Evolutionary conservation across 768 basidiomycete species (phyloP), one percentile per base, ranked within the genome.

Genomic region (Russula virescens): DNA sequence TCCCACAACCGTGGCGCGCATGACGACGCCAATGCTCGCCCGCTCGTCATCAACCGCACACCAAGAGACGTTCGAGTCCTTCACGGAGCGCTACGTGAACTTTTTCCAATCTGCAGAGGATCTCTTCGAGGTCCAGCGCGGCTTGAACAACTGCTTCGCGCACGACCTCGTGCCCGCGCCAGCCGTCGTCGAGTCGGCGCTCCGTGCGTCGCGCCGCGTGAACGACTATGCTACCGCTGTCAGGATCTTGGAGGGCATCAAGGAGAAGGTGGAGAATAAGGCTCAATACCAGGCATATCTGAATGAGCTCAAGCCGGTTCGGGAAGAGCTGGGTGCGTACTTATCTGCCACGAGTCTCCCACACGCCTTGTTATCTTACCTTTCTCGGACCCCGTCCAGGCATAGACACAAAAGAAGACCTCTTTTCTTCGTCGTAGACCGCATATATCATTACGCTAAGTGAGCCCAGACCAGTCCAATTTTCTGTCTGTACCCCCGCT

Each of bases 71-170:
- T 98, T 93, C 76, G 95, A 97, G 74, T 83, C 89, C 49, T 98
- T 98, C 81, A 92, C 91, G 70, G 83, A 87, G 64, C 92, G 96
- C 73, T 98, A 98, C 77, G 87, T 94, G 72, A 80, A 80, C 67
- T 99, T 99, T 78, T 99, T 99, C 83, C 77, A 90, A 72, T 81
- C 84, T 60, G 94, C 93, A 53, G 86, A 94, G 72, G 97, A 99
- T 78, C 83, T 98, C 61, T 99, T 99, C 73, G 97, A 99, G 80
- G 89, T 99, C 67, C 96, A 99, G 78, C 91, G 97, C 55, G 97
- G 97, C 43, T 80, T 99, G 71, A 98, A 99, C 82, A 99, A 99
- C 83, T 98, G 95, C 80, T 99, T 99, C 74, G 92, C 97, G 2
- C 96, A 98, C 75, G 97, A 99, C 75, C 84, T 97, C 66, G 94